Evolutionary conservation across 2,329 filamentous ascomycete genomes (phyloP), one percentile per base, ranked within the genome.

Genomic region (Aspergillus aculeatinus): DNA sequence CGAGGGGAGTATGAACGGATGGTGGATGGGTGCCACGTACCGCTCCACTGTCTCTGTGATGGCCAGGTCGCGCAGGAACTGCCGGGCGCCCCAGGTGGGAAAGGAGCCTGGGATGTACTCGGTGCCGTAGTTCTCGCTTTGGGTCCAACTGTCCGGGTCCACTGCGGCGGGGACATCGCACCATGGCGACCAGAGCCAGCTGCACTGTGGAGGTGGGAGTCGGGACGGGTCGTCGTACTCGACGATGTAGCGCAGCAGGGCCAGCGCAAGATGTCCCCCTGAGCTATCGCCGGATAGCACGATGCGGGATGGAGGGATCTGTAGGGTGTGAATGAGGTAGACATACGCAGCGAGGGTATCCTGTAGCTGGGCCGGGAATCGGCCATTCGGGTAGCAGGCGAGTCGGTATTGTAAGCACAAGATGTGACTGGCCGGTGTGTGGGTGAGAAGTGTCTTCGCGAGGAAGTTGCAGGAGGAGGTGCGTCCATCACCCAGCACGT

Each of bases 301-400:
- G 44, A 70, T 68, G 4, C 61, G 61, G 1, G 62, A 63, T 4
- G 68, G 42, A 5, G 67, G 63, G 7, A 70, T 68, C 1, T 59
- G 44, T 2, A 68, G 58, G 3, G 57, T 62, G 23, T 67, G 50
- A 14, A 68, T 50, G 7, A 69, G 54, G 21, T 69, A 67, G 16
- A 55, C 50, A 35, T 70, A 70, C 2, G 65, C 63, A 3, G 68
- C 55, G 49, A 70, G 60, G 5, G 55, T 63, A 47, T 70, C 68
- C 60, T 70, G 68, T 7, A 70, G 57, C 16, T 65, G 65, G 7
- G 68, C 68, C 2, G 68, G 68, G 44, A 70, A 68, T 9, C 61
- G 65, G 14, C 62, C 60, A 14, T 65, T 63, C 2, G 52, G 58
- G n/a, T 62, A 16, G 19, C 60, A 57, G 4, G 68, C 60, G 9